A percentile compares a stretch with the other conserved stretches of the same genome.
These are phyloP conservation scores for Madurella mycetomatis DNA, from an alignment of 2,329 filamentous ascomycete genomes.

Conservation along the genomic window DNA sequence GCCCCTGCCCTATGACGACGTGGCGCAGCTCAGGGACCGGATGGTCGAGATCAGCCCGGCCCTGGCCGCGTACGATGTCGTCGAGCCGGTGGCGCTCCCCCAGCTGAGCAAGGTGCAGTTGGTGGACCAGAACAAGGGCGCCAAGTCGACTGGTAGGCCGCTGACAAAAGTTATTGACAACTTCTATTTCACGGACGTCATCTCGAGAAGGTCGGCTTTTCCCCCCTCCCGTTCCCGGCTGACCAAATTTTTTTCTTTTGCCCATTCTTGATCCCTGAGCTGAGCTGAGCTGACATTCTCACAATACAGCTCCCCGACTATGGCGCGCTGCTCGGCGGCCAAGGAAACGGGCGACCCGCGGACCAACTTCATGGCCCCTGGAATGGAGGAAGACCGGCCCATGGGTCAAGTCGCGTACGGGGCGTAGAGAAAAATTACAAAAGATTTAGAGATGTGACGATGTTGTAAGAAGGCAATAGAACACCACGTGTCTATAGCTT, in stretches of 20 bases:
- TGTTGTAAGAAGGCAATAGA: not conserved
- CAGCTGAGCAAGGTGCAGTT: conserved; percentile 88
- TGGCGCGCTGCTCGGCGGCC: conserved; percentile 93
- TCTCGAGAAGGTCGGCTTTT: conserved; percentile 84
- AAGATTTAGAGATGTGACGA: not conserved
- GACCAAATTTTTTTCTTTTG: not conserved
- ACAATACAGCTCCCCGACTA: conserved; percentile 78
- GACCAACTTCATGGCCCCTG: conserved; percentile 74
- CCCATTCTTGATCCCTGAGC: too few relatives aligned
- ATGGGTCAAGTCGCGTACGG: conserved; percentile 59
- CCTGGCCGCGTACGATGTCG: conserved; percentile 81
- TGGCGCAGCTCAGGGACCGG: conserved; percentile 82
- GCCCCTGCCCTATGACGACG: conserved; percentile 87
- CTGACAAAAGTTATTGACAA: conserved; percentile 86
- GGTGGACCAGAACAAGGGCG: conserved; percentile 92
- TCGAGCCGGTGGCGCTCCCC: conserved; percentile 73
- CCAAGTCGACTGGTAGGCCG: conserved; percentile 64
- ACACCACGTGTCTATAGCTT: not conserved
- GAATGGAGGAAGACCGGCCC: conserved; percentile 58
- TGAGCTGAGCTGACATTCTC: conserved; percentile 14
- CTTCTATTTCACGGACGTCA: conserved; percentile 97
- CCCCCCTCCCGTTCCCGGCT: conserved; percentile 1
- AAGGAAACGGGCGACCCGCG: conserved; percentile 77
- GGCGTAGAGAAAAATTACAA: conserved; percentile 33
- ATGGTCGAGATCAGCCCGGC: conserved; percentile 94